A percentile compares a stretch with the other conserved stretches of the same genome.
These are phyloP conservation scores for Cladosporium oxysporum DNA, from an alignment of 2,329 filamentous ascomycete genomes.

Conservation along the genomic window DNA sequence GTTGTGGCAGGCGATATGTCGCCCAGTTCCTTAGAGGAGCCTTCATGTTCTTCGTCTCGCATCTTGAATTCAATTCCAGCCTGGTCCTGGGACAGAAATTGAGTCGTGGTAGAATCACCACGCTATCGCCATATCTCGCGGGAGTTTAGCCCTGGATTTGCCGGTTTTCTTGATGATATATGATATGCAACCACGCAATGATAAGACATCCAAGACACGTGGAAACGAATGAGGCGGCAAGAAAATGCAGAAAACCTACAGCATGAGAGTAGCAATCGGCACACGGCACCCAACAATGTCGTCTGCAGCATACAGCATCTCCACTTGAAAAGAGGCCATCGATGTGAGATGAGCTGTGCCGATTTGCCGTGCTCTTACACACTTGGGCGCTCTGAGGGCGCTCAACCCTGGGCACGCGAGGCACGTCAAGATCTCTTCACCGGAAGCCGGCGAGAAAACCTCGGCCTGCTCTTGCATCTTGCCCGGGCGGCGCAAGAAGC, in stretches of 20 bases:
- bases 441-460: constrained; percentile 16
- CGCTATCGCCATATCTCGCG: not conserved
- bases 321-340: constrained; percentile 6
- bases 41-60: not conserved
- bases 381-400: not conserved
- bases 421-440: constrained; percentile 14
- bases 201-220: not conserved
- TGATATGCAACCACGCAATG: not conserved
- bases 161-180: not conserved
- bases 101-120: not conserved
- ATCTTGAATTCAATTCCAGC: not conserved
- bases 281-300: constrained; percentile 14
- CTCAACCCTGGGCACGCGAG: not conserved
- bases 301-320: constrained; percentile 6
- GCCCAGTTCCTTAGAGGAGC: not conserved
- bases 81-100: not conserved
- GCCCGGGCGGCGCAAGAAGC: constrained; percentile 6
- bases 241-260: constrained; percentile 6
- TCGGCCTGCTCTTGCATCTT: constrained; percentile 2
- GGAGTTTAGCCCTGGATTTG: not conserved
- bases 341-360: constrained; percentile 11
- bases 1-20: constrained; percentile 1
- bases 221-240: not conserved
- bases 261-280: not conserved
- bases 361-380: constrained; percentile 12